A percentile compares a stretch with the other conserved stretches of the same genome.
Conservation (phyloP, 2,329 filamentous ascomycete species). For the Clonostachys sp. region DNA sequence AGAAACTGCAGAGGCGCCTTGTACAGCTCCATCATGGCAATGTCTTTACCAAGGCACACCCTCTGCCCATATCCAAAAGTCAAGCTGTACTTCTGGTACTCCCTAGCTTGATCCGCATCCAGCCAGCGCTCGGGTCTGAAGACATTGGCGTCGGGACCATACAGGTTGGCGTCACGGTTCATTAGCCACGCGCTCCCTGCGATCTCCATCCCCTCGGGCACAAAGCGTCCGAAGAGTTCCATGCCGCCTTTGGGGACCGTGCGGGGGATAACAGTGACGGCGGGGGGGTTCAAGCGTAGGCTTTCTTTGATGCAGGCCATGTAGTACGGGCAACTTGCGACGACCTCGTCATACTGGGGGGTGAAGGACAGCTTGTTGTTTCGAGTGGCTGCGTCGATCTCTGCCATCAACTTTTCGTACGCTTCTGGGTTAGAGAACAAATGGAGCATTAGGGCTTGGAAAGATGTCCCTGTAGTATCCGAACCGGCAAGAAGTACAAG, state of each 20-base stretch:
- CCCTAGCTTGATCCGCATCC: conserved; percentile 27
- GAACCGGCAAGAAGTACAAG: conserved; percentile 46
- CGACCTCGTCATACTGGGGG: conserved; percentile 35
- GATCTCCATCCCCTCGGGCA: conserved; percentile 33
- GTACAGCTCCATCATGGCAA: conserved; percentile 48
- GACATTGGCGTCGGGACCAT: conserved; percentile 31
- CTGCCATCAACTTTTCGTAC: conserved; percentile 39
- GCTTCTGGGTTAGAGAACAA: conserved; percentile 28
- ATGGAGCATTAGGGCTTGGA: conserved; percentile 39
- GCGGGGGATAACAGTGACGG: conserved; percentile 44
- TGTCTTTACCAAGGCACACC: conserved; percentile 41
- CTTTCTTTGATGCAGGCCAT: conserved; percentile 44
- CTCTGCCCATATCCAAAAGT: conserved; percentile 44
- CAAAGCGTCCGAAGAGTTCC: conserved; percentile 19
- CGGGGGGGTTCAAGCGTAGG: conserved; percentile 43
- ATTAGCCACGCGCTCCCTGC: conserved; percentile 40
- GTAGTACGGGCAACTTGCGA: conserved; percentile 37
- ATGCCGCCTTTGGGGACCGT: conserved; percentile 23
- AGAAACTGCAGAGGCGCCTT: conserved; percentile 39
- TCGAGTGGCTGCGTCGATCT: conserved; percentile 32
- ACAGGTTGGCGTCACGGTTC: conserved; percentile 33
- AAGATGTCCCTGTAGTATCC: conserved; percentile 45
- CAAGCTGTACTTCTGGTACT: conserved; percentile 41
- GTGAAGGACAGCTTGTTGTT: conserved; percentile 21
- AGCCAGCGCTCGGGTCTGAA: conserved; percentile 48